Percentiles rank a stretch among this genome's conserved stretches.
Evolutionary conservation across 768 basidiomycete genomes (phyloP).

Genomic region (Thelephora aurantiotincta): DNA sequence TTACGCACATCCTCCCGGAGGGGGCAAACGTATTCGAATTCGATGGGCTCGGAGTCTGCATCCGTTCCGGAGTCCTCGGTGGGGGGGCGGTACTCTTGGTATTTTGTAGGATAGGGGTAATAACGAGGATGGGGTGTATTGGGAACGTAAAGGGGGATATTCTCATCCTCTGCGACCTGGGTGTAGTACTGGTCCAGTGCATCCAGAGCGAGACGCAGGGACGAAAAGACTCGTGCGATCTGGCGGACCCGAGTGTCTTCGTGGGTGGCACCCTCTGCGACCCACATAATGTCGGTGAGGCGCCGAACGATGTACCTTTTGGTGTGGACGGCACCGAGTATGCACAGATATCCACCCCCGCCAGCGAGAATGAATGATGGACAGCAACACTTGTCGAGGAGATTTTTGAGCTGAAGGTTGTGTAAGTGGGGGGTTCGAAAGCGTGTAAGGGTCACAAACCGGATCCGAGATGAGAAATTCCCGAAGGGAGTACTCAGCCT

Average conservation of each 20-base stretch:
- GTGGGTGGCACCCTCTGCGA: background rate
- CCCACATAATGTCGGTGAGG: constrained; percentile 5
- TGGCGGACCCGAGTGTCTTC: background rate
- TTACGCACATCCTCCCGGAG: background rate
- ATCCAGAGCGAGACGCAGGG: constrained; percentile 3
- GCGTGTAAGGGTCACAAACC: background rate
- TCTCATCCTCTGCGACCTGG: no score
- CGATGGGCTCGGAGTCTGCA: no score
- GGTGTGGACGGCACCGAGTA: constrained; percentile 4
- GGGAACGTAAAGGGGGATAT: no score
- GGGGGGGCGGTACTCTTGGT: background rate
- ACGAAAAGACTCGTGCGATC: constrained; percentile 1
- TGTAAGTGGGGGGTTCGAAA: background rate
- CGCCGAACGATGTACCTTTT: constrained; percentile 5
- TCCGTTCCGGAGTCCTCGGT: no score
- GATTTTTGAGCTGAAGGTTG: background rate
- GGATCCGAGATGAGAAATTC: background rate
- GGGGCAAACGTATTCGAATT: no score
- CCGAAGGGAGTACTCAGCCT: background rate
- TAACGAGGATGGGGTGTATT: no score
- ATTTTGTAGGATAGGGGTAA: background rate
- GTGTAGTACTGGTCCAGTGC: constrained; percentile 4
- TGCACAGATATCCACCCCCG: constrained; percentile 1
- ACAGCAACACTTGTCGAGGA: constrained; percentile 5
- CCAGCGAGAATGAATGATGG: constrained; percentile 3